A percentile compares a stretch with the other conserved stretches of the same genome.
Conservation (phyloP, 257 asterid species). For the Nicotiana tomentosiformis region DNA sequence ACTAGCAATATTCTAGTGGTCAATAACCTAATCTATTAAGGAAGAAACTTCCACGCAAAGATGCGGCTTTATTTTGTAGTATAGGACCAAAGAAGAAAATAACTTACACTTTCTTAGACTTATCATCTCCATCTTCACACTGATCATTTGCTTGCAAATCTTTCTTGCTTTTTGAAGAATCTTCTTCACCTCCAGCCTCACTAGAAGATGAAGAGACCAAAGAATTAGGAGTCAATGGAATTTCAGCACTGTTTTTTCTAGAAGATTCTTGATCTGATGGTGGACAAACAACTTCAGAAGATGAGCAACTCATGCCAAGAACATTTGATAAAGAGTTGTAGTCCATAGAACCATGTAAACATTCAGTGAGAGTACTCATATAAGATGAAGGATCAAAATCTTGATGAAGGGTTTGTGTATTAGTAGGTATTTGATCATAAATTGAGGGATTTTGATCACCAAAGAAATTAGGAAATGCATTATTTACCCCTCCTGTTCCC, state of each 20-base stretch:
- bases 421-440: slow-evolving; percentile 20
- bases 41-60: neutral
- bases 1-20: neutral
- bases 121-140: slow-evolving; percentile 46
- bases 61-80: neutral
- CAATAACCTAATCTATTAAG: slow-evolving; percentile 7
- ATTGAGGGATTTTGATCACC: slow-evolving; percentile 24
- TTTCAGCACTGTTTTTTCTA: slow-evolving; percentile 14
- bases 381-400: slow-evolving; percentile 28
- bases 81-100: neutral
- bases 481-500: slow-evolving; percentile 2
- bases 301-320: slow-evolving; percentile 31
- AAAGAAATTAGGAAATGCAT: slow-evolving; percentile 33
- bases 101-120: slow-evolving; percentile 58
- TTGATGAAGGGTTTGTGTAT: slow-evolving; percentile 25
- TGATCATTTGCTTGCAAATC: slow-evolving; percentile 19
- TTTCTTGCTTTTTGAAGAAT: slow-evolving; percentile 43
- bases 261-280: slow-evolving; percentile 16
- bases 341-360: slow-evolving; percentile 42
- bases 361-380: slow-evolving; percentile 37
- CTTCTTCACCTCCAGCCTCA: slow-evolving; percentile 59
- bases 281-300: slow-evolving; percentile 20
- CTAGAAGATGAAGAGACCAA: slow-evolving; percentile 52
- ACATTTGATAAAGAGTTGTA: slow-evolving; percentile 44
- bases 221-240: slow-evolving; percentile 35